Conservation (phyloP, 495 filamentous ascomycete species). For the Podospora bellae-mahoneyi region DNA sequence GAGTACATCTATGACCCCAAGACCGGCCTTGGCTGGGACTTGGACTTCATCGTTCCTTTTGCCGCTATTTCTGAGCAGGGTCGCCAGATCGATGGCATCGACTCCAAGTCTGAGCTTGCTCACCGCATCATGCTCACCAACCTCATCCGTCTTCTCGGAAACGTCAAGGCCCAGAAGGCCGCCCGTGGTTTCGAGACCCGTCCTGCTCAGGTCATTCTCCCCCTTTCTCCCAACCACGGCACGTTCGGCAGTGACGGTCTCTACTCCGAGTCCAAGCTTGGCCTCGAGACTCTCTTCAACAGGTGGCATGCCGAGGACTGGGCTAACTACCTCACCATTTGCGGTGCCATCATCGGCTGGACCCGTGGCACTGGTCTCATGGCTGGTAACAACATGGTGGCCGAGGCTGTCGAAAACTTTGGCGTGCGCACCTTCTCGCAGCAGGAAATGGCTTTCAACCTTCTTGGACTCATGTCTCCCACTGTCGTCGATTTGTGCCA, state of each 20-base stretch:
- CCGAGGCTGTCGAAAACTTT: conserved; percentile 92
- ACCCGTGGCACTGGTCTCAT: conserved; percentile 97
- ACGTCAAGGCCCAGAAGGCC: conserved; percentile 85
- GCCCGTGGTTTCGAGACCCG: conserved; percentile 86
- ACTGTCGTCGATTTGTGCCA: conserved; percentile 95
- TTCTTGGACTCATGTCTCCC: conserved; percentile 94
- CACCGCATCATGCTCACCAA: conserved; percentile 99
- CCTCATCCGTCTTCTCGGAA: conserved; percentile 82
- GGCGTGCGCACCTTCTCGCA: conserved; percentile 98
- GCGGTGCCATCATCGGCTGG: conserved; percentile 98
- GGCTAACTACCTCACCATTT: conserved; percentile 97
- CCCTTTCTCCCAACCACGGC: conserved; percentile 95
- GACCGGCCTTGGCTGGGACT: conserved; percentile 94
- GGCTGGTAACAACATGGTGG: conserved; percentile 96
- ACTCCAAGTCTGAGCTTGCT: conserved; percentile 96
- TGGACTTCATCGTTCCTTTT: conserved; percentile 95
- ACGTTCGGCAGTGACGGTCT: conserved; percentile 97
- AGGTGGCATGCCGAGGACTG: conserved; percentile 97
- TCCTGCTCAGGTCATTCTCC: conserved; percentile 92
- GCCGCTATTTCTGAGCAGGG: conserved; percentile 97
- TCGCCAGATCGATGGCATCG: conserved; percentile 94
- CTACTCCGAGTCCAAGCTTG: conserved; percentile 97
- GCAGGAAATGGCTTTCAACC: conserved; percentile 99
- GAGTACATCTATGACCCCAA: conserved; percentile 97
- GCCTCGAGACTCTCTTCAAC: conserved; percentile 95